Conservation (phyloP, 768 basidiomycete genomes). For the Collybia sordida region DNA sequence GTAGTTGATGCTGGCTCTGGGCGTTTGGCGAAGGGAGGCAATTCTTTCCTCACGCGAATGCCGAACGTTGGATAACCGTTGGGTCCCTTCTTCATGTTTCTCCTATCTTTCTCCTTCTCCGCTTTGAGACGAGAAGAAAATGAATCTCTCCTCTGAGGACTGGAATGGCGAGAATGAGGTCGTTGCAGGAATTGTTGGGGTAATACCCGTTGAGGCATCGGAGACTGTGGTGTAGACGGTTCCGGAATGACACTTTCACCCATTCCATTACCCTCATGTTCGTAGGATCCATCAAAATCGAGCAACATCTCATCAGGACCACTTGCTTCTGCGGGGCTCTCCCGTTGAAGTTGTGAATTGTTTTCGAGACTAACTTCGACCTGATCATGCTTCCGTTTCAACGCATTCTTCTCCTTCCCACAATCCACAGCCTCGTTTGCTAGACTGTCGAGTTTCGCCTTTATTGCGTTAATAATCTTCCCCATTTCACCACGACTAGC, state of each 20-base stretch:
- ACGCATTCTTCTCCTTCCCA: constrained; percentile 14
- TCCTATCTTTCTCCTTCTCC: constrained; percentile 33
- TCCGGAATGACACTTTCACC: constrained; percentile 1
- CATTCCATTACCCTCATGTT: not conserved
- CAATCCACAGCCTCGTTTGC: constrained; percentile 5
- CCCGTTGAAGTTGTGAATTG: not conserved
- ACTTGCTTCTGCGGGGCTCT: not conserved
- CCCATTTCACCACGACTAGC: constrained; percentile 18
- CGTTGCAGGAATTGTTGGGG: constrained; percentile 6
- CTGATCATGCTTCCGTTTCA: constrained; percentile 30
- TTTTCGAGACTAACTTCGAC: constrained; percentile 8
- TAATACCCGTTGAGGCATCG: not conserved
- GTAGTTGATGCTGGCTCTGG: not conserved
- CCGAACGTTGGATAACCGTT: constrained; percentile 41
- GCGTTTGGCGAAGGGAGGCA: not conserved
- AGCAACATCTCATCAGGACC: constrained; percentile 2
- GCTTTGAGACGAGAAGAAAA: too few relatives aligned
- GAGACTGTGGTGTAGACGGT: not conserved
- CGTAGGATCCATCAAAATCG: not conserved
- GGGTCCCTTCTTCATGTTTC: constrained; percentile 37
- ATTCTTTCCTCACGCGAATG: constrained; percentile 43
- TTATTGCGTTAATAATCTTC: constrained; percentile 21
- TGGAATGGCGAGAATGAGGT: not conserved
- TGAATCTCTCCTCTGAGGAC: not conserved
- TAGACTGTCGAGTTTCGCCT: constrained; percentile 20